Base-by-base conservation (phyloP, 2,329 filamentous ascomycete species). In the Fusarium anguioides region DNA sequence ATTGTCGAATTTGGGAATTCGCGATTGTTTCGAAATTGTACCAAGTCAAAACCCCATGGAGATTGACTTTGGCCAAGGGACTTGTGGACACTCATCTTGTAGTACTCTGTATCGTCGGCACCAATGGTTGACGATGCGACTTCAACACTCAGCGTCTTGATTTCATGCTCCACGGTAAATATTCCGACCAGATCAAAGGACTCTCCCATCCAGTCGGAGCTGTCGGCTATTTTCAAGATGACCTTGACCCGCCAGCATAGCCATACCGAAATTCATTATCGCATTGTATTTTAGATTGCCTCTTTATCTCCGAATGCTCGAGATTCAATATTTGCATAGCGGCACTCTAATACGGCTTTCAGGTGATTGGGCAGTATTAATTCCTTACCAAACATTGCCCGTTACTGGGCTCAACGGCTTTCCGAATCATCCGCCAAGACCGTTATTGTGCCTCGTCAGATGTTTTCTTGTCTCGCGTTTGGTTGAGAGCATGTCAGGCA, bases 401-500 rank as follows among this genome's bases (percentile, higher is more conserved):
- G 44, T 52, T 27, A 20, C 33, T 45, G 26, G 31, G 31, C 49
- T 48, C 49, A 39, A 37, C 36, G 18, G 50, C 24, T 12, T 66
- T 51, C 66, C 65, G 56, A 53, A 47, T 20, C 44, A 53, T 54
- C 56, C 61, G 51, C 53, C 45, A 45, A 46, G 41, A 45, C 44
- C 39, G 50, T 63, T 52, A 14, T 50, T 58, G 35, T 68, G 27
- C 48, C 20, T 64, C 24, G 44, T 49, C 24, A 21, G 54, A 51
- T 17, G 18, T 21, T 59, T 49, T 53, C 20, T 64, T 20, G 26
- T 37, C 33, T 47, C 41, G 33, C 27, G 8, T 8, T 37, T 15
- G 12, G 27, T 10, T 23, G 46, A 20, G n/a, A 21, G 29, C 6
- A 31, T 31, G 29, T 8, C 29, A 14, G 29, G 14, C 29, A 31